Conservation (phyloP, 148 eudicot species). For the Euryodendron excelsum region DNA sequence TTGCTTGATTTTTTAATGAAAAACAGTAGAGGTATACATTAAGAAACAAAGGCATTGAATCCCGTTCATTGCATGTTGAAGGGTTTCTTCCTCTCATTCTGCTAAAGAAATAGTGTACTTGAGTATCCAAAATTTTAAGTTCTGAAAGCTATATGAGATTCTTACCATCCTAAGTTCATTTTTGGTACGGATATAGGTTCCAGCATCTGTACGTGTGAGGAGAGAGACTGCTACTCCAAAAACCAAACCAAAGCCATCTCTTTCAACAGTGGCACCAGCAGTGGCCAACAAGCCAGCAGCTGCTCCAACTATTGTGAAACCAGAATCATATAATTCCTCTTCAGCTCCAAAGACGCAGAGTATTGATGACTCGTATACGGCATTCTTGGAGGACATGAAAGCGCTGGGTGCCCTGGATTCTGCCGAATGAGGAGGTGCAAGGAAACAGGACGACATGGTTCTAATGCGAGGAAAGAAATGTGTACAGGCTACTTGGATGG, state of each 20-base stretch:
- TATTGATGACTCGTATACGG: constrained; percentile 85
- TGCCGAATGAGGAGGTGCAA: not conserved
- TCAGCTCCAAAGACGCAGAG: constrained; percentile 65
- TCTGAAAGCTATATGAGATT: too few relatives aligned
- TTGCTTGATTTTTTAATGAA: too few relatives aligned
- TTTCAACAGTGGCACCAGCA: constrained; percentile 31
- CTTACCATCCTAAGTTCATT: not conserved
- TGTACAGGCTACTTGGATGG: constrained; percentile 7
- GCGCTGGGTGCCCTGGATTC: constrained; percentile 86
- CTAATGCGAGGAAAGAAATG: not conserved
- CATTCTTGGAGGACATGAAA: constrained; percentile 98
- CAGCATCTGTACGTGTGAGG: constrained; percentile 97
- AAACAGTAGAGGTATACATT: too few relatives aligned
- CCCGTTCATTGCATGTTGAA: too few relatives aligned
- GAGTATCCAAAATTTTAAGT: too few relatives aligned
- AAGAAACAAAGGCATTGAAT: too few relatives aligned
- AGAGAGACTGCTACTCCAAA: constrained; percentile 82
- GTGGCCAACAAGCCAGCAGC: constrained; percentile 27
- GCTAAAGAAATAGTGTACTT: too few relatives aligned
- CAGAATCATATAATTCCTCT: constrained; percentile 37
- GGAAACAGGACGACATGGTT: not conserved
- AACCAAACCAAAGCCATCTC: constrained; percentile 65
- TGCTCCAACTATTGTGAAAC: constrained; percentile 45
- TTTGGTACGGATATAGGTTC: constrained; percentile 45
- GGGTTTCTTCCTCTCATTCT: too few relatives aligned